Conservation (phyloP, 2,329 filamentous ascomycete species). For the Fusarium coicis region DNA sequence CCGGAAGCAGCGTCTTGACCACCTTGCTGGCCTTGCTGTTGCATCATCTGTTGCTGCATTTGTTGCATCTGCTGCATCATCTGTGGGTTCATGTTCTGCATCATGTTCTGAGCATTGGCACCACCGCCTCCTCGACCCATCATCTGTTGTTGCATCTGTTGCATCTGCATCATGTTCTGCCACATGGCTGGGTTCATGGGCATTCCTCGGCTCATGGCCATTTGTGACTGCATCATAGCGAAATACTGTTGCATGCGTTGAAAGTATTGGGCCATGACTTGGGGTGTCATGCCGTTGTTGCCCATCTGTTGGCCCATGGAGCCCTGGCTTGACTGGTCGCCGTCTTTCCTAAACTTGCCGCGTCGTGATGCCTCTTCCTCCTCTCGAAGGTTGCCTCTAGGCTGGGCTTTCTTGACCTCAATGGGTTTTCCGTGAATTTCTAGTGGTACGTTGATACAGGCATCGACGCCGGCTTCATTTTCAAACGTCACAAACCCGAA, state of each 20-base stretch:
- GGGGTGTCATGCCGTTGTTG: constrained; percentile 82
- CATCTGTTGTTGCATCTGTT: constrained; percentile 70
- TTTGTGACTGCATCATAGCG: constrained; percentile 91
- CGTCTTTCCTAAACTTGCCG: constrained; percentile 68
- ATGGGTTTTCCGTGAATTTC: constrained; percentile 97
- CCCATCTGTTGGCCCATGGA: constrained; percentile 57
- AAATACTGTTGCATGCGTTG: constrained; percentile 99
- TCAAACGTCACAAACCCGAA: constrained; percentile 99
- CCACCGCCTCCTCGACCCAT: constrained; percentile 56
- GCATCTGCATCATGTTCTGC: constrained; percentile 81
- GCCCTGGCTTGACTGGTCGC: constrained; percentile 55
- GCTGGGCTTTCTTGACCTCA: constrained; percentile 98
- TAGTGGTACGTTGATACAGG: constrained; percentile 83
- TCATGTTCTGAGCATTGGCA: constrained; percentile 53
- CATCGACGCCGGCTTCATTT: constrained; percentile 92
- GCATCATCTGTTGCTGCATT: constrained; percentile 56
- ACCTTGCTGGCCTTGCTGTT: constrained; percentile 51
- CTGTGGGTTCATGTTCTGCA: constrained; percentile 58
- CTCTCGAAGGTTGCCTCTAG: constrained; percentile 91
- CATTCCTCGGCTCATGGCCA: constrained; percentile 83
- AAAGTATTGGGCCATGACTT: constrained; percentile 99
- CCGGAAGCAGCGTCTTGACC: constrained; percentile 45
- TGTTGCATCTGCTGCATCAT: constrained; percentile 71
- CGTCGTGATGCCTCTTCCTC: constrained; percentile 80
- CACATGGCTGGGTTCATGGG: constrained; percentile 81